Evolutionary conservation across 2,329 filamentous ascomycete genomes (phyloP).

Genomic region (Fusarium humuli): DNA sequence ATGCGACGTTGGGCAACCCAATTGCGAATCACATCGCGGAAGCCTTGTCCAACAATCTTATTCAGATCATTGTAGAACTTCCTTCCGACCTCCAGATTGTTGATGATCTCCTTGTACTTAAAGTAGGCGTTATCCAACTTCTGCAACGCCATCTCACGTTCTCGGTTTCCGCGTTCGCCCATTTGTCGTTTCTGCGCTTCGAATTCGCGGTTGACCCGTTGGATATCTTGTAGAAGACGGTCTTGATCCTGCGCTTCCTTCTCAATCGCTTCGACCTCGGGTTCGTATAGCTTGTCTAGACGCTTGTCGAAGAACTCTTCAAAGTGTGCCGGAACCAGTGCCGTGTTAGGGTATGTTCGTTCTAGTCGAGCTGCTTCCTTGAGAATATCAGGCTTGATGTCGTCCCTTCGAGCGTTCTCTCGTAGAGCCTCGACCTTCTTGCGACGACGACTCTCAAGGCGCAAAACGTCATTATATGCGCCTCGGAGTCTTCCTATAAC

Average conservation of each 20-base stretch:
- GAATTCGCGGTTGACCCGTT: constrained; percentile 83
- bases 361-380: constrained; percentile 87
- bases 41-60: constrained; percentile 81
- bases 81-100: constrained; percentile 87
- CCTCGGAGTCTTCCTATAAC: constrained; percentile 82
- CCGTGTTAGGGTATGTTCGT: constrained; percentile 84
- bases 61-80: constrained; percentile 98
- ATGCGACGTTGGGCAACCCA: constrained; percentile 85
- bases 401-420: constrained; percentile 85
- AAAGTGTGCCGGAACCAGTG: constrained; percentile 89
- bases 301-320: constrained; percentile 89
- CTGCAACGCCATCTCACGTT: constrained; percentile 89
- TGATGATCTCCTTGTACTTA: constrained; percentile 96
- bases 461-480: constrained; percentile 84
- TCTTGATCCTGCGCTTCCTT: constrained; percentile 83
- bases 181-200: constrained; percentile 75
- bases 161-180: constrained; percentile 70
- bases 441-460: constrained; percentile 82
- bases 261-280: constrained; percentile 76
- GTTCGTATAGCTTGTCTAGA: constrained; percentile 79
- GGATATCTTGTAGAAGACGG: constrained; percentile 74
- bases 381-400: constrained; percentile 87
- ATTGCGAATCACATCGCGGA: constrained; percentile 79
- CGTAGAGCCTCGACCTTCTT: constrained; percentile 83
- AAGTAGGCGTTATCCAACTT: constrained; percentile 90